Conservation (phyloP, 768 basidiomycete species). For the Trametes maxima region DNA sequence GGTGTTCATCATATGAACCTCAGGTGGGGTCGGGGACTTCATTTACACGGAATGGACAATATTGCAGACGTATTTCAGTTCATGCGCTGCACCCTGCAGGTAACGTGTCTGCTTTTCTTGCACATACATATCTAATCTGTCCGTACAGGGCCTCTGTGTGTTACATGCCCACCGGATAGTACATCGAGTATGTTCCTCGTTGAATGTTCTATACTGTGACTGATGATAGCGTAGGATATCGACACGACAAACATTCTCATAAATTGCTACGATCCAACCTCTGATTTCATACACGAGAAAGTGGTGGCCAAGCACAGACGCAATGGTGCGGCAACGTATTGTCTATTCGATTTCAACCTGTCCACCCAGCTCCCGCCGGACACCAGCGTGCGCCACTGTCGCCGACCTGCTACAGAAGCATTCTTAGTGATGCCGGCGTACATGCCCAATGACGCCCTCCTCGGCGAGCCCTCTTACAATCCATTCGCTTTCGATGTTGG, state of each 20-base stretch:
- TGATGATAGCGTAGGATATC: not conserved
- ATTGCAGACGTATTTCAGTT: not conserved
- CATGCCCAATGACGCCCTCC: not conserved
- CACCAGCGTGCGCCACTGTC: not conserved
- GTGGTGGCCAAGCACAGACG: not conserved
- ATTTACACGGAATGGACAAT: not conserved
- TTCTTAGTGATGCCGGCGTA: not conserved
- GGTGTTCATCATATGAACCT: no score
- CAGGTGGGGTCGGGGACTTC: conserved; percentile 1
- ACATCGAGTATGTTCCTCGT: not conserved
- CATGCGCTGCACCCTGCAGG: not conserved
- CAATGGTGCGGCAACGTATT: not conserved
- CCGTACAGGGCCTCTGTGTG: not conserved
- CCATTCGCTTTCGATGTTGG: conserved; percentile 15
- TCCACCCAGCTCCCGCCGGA: not conserved
- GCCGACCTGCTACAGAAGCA: not conserved
- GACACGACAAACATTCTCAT: not conserved
- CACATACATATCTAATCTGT: not conserved
- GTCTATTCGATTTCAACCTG: not conserved
- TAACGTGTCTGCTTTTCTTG: not conserved
- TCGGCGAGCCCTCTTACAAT: conserved; percentile 1
- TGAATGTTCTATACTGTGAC: not conserved
- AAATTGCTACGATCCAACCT: not conserved
- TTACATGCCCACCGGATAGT: not conserved
- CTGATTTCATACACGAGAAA: not conserved